phyloP scores from a whole-genome alignment of 140 eudicot species.

The Oenanthe javanica region DNA sequence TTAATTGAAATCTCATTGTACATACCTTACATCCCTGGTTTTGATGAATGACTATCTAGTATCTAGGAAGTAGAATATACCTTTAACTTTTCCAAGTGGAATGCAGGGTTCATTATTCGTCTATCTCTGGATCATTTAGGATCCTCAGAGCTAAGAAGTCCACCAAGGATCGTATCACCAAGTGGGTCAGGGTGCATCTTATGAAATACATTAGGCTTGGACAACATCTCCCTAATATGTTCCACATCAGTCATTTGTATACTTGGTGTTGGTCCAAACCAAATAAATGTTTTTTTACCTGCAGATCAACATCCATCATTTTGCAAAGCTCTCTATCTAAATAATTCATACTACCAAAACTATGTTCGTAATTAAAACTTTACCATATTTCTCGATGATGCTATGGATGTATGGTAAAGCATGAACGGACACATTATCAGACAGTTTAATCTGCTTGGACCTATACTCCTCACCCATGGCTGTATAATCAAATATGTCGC shows the following conservation, averaged over 20 bases:
- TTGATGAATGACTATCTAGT: not conserved
- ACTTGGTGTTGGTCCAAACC: constrained; percentile 18
- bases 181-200: constrained; percentile 3
- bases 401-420: constrained; percentile 19
- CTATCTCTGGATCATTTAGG: constrained; percentile 15
- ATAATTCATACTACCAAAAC: not conserved
- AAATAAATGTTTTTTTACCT: constrained; percentile 7
- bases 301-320: not conserved
- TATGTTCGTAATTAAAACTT: no score
- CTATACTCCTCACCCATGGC: constrained; percentile 21
- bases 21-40: not conserved
- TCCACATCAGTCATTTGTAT: constrained; percentile 1
- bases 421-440: constrained; percentile 23
- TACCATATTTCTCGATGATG: constrained; percentile 29
- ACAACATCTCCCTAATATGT: constrained; percentile 11
- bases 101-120: constrained; percentile 15
- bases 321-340: not conserved
- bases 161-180: not conserved
- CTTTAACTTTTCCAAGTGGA: constrained; percentile 13
- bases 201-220: constrained; percentile 13
- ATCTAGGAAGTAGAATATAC: not conserved
- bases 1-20: not conserved
- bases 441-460: constrained; percentile 15
- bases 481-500: constrained; percentile 23
- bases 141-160: constrained; percentile 16